Evolutionary conservation across 805 yeast genomes (phyloP).

Genomic region (Clavispora fructus): DNA sequence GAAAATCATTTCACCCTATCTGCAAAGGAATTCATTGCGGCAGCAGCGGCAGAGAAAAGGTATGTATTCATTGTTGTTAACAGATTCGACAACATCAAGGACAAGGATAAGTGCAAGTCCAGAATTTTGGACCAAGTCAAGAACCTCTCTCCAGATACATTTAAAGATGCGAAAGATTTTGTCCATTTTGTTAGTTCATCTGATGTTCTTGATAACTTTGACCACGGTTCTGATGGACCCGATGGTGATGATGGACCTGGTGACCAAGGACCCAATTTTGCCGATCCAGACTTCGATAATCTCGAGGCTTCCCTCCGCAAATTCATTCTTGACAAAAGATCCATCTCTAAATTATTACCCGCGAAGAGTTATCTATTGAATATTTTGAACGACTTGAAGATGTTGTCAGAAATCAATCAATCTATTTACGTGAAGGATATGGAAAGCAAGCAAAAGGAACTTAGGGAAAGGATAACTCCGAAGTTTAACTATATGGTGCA

Average conservation of each 20-base stretch:
- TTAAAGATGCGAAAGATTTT: slow-evolving; percentile 81
- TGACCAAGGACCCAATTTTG: slow-evolving; percentile 25
- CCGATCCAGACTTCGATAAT: slow-evolving; percentile 68
- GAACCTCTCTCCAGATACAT: slow-evolving; percentile 82
- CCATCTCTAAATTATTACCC: slow-evolving; percentile 83
- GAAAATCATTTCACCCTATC: slow-evolving; percentile 93
- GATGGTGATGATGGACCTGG: slow-evolving; percentile 23
- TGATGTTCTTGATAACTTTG: slow-evolving; percentile 35
- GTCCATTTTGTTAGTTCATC: slow-evolving; percentile 85
- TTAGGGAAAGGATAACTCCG: slow-evolving; percentile 55
- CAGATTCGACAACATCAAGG: slow-evolving; percentile 79
- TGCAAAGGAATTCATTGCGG: slow-evolving; percentile 87
- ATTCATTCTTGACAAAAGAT: slow-evolving; percentile 83
- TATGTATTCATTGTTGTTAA: slow-evolving; percentile 92
- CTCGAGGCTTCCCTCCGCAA: slow-evolving; percentile 80
- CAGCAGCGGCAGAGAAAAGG: slow-evolving; percentile 87
- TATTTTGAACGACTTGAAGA: slow-evolving; percentile 58
- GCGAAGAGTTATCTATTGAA: slow-evolving; percentile 83
- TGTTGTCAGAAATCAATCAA: slow-evolving; percentile 59
- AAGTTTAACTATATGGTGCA: slow-evolving; percentile 49
- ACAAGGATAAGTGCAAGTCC: slow-evolving; percentile 72
- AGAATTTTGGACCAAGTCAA: slow-evolving; percentile 82
- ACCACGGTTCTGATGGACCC: slow-evolving; percentile 32
- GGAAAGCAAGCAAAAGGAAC: slow-evolving; percentile 40
- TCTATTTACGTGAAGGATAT: slow-evolving; percentile 47